A percentile compares a stretch with the other conserved stretches of the same genome.
phyloP scores from a whole-genome alignment of 108 stramenopile species.

The Nitzschia sp. region DNA sequence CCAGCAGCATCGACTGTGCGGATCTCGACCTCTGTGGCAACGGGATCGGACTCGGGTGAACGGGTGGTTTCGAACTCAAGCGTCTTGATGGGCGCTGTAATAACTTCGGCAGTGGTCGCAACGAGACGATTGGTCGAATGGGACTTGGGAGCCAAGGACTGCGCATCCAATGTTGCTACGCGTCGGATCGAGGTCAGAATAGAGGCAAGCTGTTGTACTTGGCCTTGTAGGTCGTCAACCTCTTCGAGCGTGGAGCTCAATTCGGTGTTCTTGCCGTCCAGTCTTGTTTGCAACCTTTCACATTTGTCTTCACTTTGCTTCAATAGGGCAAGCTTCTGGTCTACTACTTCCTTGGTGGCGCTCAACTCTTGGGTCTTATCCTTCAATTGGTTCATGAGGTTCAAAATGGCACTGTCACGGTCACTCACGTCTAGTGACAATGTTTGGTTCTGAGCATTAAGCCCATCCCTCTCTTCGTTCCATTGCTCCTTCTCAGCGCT shows the following conservation, averaged over 20 bases:
- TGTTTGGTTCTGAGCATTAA: neutral
- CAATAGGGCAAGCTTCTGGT: neutral
- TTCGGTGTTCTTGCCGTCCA: conserved; percentile 1
- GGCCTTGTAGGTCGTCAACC: neutral
- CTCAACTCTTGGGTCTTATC: neutral
- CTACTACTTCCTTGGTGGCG: neutral
- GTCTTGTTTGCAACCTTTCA: neutral
- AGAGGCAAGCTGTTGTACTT: conserved; percentile 3
- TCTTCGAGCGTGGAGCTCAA: neutral
- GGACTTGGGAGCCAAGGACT: neutral
- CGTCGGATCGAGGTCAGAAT: conserved; percentile 4
- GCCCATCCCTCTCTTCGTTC: neutral
- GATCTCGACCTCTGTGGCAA: neutral
- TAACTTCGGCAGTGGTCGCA: neutral
- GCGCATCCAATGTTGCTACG: neutral
- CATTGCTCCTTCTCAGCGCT: neutral
- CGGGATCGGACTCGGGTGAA: neutral
- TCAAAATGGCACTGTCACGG: too few species aligned
- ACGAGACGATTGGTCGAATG: neutral
- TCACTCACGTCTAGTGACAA: too few species aligned
- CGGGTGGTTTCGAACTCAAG: neutral
- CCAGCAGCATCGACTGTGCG: neutral
- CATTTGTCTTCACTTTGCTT: neutral
- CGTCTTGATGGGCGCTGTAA: neutral
- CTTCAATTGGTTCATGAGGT: neutral